Evolutionary conservation across 768 basidiomycete genomes (phyloP).

Genomic region (Hydnum rufescens): DNA sequence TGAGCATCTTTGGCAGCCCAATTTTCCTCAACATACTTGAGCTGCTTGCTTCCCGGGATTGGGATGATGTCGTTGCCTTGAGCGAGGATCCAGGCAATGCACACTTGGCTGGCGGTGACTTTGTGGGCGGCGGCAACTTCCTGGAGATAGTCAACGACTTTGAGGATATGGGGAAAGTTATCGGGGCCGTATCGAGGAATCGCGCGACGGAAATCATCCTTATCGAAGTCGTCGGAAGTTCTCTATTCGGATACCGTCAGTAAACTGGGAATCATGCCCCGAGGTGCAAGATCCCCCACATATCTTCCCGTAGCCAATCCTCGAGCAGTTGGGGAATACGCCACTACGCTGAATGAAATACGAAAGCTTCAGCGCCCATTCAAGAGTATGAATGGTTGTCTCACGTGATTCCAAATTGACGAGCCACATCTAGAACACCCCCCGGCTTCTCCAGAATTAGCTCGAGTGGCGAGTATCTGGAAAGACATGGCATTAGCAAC

Average conservation of each 20-base stretch:
- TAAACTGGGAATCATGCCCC: neutral
- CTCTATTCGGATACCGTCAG: too few species aligned
- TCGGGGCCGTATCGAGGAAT: conserved; percentile 5
- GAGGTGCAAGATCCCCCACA: conserved; percentile 14
- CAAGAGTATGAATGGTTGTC: neutral
- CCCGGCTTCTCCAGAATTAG: conserved; percentile 6
- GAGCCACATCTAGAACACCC: conserved; percentile 12
- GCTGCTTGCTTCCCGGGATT: conserved; percentile 11
- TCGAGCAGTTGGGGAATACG: conserved; percentile 33
- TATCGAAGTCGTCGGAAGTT: conserved; percentile 3
- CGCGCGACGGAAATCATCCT: conserved; percentile 6
- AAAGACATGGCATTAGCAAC: neutral
- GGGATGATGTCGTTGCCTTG: conserved; percentile 12
- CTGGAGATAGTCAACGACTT: conserved; percentile 10
- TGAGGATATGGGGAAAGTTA: conserved; percentile 11
- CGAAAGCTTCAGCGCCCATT: neutral
- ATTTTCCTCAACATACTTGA: conserved; percentile 3
- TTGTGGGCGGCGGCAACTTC: conserved; percentile 9
- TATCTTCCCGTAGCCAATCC: conserved; percentile 31
- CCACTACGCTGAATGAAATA: conserved; percentile 18
- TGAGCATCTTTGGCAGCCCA: neutral
- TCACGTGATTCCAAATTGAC: conserved; percentile 21
- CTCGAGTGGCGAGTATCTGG: conserved; percentile 10
- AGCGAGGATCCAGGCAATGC: conserved; percentile 14
- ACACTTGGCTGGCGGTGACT: conserved; percentile 12